phyloP scores from a whole-genome alignment of 2,329 filamentous ascomycete genomes.

The Ilyonectria robusta region DNA sequence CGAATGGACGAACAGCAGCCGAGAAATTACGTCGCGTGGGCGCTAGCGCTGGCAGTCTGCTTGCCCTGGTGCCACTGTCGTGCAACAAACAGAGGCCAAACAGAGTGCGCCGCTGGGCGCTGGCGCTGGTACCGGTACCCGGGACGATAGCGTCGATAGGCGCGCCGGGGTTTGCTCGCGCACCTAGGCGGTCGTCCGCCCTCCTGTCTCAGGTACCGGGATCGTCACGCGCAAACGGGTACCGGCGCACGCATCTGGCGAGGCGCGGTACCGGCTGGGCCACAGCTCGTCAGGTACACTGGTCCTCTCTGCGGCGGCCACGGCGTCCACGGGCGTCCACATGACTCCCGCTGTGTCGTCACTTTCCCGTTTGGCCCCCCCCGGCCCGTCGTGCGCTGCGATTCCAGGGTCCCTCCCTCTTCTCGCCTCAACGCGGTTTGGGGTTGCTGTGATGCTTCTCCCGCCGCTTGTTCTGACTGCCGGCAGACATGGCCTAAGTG shows the following conservation, averaged over 20 bases:
- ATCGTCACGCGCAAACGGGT: slow-evolving; percentile 16
- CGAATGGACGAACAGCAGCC: neutral
- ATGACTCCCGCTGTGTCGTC: slow-evolving; percentile 46
- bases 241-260: slow-evolving; percentile 2
- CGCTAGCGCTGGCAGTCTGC: slow-evolving; percentile 11
- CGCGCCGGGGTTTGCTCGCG: no score
- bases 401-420: slow-evolving; percentile 22
- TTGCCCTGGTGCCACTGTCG: slow-evolving; percentile 9
- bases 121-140: slow-evolving; percentile 14
- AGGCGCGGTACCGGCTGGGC: slow-evolving; percentile 10
- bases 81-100: slow-evolving; percentile 1
- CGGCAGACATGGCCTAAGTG: neutral
- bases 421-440: neutral
- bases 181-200: slow-evolving; percentile 6
- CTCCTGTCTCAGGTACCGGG: slow-evolving; percentile 11
- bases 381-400: neutral
- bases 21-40: slow-evolving; percentile 11
- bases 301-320: slow-evolving; percentile 1
- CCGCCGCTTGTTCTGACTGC: neutral
- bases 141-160: neutral
- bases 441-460: neutral
- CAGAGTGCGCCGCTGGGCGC: neutral
- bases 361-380: slow-evolving; percentile 36
- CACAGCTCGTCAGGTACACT: slow-evolving; percentile 15
- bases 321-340: slow-evolving; percentile 14